Evolutionary conservation across 305 asterid species (phyloP), one percentile per base, ranked within the genome.

Genomic region (Rubia occidens): DNA sequence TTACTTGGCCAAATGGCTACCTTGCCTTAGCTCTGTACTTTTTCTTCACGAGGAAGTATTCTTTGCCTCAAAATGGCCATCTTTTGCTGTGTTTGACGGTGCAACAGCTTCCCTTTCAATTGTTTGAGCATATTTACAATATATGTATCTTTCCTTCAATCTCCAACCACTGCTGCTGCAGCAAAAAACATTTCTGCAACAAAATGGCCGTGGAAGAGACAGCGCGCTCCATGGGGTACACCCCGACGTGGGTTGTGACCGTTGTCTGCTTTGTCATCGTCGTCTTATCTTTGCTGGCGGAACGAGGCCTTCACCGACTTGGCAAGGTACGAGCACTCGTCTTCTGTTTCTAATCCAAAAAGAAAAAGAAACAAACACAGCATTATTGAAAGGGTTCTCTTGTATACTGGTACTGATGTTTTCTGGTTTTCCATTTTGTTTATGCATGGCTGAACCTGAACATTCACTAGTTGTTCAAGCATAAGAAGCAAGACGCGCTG

Each of bases 171-270:
- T 49, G 15, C 71, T n/a, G 63, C 47, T 2, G 1, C 10, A 39
- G 35, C 20, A 0, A 17, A 24, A 32, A n/a, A 67, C 8, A 26
- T 67, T 5, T 11, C 60, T 29, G 44, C 66, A 24, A 60, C 2
- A n/a, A 15, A 79, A 78, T 20, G 83, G 80, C 62, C 15, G 49
- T n/a, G 8, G 71, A 70, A 3, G 85, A 78, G 51, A 49, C 67
- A 13, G 53, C 75, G 32, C 75, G 75, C 3, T 74, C 97, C 6
- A 77, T 90, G 5, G 95, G 79, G 80, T 78, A 84, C 74, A 88
- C 96, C 3, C 85, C 98, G 0, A 82, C 98, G 5, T 93, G 96
- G 98, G 90, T 86, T 4, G 77, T 93, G 1, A 89, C 97, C 6
- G 71, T 83, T 4, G 96, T 93, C 67, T 87, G 96, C 68, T 87